phyloP scores from a whole-genome alignment of 2,329 filamentous ascomycete genomes.

The Saccharata proteae region DNA sequence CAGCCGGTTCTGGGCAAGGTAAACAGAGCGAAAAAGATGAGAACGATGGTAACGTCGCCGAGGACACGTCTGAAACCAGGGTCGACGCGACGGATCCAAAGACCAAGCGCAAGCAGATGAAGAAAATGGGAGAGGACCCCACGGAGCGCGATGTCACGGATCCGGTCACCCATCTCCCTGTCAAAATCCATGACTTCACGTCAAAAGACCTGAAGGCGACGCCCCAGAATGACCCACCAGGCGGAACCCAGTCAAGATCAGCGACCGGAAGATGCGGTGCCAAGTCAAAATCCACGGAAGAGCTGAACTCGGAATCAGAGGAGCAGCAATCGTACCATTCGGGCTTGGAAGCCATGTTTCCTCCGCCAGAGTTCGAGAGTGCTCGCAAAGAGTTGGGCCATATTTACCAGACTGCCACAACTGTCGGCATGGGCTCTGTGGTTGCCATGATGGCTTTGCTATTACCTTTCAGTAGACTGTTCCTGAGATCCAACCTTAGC shows the following conservation, averaged over 20 bases:
- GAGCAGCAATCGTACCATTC: conserved; percentile 12
- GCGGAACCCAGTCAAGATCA: conserved; percentile 27
- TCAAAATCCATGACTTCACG: conserved; percentile 57
- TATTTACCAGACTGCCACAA: conserved; percentile 34
- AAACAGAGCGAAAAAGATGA: not conserved
- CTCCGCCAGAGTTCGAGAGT: conserved; percentile 38
- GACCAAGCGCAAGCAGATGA: conserved; percentile 37
- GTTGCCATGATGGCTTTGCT: conserved; percentile 24
- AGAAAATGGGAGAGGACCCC: conserved; percentile 34
- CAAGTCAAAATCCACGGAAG: conserved; percentile 27
- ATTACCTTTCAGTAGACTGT: conserved; percentile 11
- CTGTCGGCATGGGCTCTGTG: conserved; percentile 24
- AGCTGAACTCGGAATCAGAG: conserved; percentile 29
- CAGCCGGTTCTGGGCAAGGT: too few relatives aligned
- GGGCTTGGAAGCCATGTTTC: conserved; percentile 40
- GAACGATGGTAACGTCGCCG: conserved; percentile 13
- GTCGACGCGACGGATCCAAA: conserved; percentile 28
- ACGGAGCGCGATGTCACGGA: conserved; percentile 54
- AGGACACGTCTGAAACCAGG: conserved; percentile 34
- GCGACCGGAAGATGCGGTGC: conserved; percentile 32
- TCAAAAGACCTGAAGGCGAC: conserved; percentile 44
- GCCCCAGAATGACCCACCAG: conserved; percentile 32
- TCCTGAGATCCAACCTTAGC: conserved; percentile 4
- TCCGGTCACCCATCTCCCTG: conserved; percentile 58
- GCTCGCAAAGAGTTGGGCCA: conserved; percentile 31